Evolutionary conservation across 2,329 filamentous ascomycete species (phyloP).

Genomic region (Penicillium sp.): DNA sequence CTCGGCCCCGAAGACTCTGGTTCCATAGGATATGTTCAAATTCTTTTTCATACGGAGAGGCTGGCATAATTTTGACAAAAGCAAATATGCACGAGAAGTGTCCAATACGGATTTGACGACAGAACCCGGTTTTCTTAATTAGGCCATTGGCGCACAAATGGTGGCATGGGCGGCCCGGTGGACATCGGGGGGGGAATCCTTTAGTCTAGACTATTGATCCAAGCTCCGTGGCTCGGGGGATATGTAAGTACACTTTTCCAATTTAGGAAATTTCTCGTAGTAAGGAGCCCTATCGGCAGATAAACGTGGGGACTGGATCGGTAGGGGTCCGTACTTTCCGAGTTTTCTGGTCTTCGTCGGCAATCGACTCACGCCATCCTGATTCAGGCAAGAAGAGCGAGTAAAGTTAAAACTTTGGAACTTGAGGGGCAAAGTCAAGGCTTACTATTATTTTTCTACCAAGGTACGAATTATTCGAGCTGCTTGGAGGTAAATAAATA

Average conservation of each 20-base stretch:
- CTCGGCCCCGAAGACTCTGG: too few relatives aligned
- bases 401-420: neutral
- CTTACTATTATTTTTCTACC: neutral
- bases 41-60: too few relatives aligned
- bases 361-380: neutral
- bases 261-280: neutral
- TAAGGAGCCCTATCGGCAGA: constrained; percentile 10
- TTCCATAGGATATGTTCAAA: too few relatives aligned
- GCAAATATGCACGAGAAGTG: neutral
- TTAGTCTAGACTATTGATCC: constrained; percentile 6
- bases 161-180: constrained; percentile 6
- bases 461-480: neutral
- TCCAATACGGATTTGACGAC: neutral
- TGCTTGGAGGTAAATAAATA: neutral
- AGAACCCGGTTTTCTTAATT: neutral
- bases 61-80: too few relatives aligned
- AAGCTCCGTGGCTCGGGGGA: constrained; percentile 3
- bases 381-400: neutral
- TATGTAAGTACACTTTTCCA: neutral
- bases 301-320: constrained; percentile 8
- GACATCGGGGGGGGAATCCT: neutral
- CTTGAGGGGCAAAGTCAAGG: neutral
- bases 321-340: neutral
- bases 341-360: neutral
- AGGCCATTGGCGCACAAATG: neutral